Evolutionary conservation across 75 land plant genomes (phyloP), one percentile per base, ranked within the genome.

Genomic region (Pseudotsuga menziesii): DNA sequence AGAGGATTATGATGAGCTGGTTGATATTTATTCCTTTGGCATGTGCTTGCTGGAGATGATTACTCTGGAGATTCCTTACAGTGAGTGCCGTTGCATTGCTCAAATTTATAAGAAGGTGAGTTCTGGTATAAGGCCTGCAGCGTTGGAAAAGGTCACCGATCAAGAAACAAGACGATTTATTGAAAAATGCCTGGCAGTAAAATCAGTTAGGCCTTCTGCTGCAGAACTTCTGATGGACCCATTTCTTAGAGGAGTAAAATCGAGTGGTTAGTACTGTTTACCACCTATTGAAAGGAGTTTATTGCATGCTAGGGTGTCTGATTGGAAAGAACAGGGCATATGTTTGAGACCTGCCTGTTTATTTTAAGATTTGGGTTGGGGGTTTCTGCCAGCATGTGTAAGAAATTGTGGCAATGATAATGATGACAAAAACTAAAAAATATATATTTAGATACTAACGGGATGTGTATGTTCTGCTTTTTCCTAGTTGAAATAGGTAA

Each of bases 1-100:
- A 32, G 93, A 91, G 74, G 81, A 91, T 57, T 93, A 93, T 88
- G 87, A 92, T 22, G 95, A 91, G 77, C 80, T 78, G 62, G 91
- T 89, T 0, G 95, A 93, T 84, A 82, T 93, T 32, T 93, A 91
- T 78, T 88, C 95, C 12, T 93, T 89, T 76, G 95, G 91, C n/a
- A 81, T 93, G 95, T 88, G 93, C 84, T 78, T 93, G 83, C 82
- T 93, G 73, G 95, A 93, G 85, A 79, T 93, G 88, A 89, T 85
- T 12, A 93, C 95, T 3, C 70, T 62, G 48, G 91, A 91, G 78
- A 85, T 85, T 54, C 95, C 95, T 8, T 93, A 93, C 79, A 85
- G 87, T 36, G 95, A 93, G 80, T 93, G 95, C 83, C 82, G 84
- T 73, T 82, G 63, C 74, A 22, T 85, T 15, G 86, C 78, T 44